phyloP scores from a whole-genome alignment of 1,284 basidiomycete species.

The Dichomitus squalens region DNA sequence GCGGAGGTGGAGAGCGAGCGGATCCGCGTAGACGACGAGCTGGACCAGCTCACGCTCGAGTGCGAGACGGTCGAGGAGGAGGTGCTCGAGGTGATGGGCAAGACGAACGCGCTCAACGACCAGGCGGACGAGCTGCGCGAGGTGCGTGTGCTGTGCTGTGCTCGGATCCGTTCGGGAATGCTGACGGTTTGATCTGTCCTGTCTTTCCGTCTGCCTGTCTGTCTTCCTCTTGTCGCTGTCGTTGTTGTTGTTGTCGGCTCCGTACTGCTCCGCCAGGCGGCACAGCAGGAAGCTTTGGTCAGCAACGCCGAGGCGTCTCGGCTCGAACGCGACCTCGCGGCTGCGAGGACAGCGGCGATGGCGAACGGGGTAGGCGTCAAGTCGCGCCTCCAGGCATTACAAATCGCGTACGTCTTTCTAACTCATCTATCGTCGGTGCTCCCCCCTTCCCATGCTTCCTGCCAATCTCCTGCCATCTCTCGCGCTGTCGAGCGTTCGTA shows the following conservation, averaged over 20 bases:
- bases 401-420: constrained; percentile 45
- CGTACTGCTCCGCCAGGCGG: constrained; percentile 47
- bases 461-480: not conserved
- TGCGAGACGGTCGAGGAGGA: constrained; percentile 80
- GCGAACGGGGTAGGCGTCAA: constrained; percentile 78
- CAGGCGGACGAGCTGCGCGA: constrained; percentile 79
- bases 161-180: not conserved
- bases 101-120: constrained; percentile 65
- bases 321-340: constrained; percentile 67
- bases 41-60: constrained; percentile 74
- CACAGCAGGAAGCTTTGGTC: constrained; percentile 68
- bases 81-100: constrained; percentile 67
- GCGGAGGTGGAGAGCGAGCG: constrained; percentile 72
- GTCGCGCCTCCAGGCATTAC: constrained; percentile 69
- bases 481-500: not conserved
- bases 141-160: constrained; percentile 43
- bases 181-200: not conserved
- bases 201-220: not conserved
- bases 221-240: not conserved
- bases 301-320: constrained; percentile 63
- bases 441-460: not conserved
- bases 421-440: not conserved
- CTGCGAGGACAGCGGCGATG: constrained; percentile 73
- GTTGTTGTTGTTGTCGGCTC: not conserved
- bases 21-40: constrained; percentile 77